Evolutionary conservation across 805 yeast species (phyloP).

Genomic region (Yamadazyma kitorensis): DNA sequence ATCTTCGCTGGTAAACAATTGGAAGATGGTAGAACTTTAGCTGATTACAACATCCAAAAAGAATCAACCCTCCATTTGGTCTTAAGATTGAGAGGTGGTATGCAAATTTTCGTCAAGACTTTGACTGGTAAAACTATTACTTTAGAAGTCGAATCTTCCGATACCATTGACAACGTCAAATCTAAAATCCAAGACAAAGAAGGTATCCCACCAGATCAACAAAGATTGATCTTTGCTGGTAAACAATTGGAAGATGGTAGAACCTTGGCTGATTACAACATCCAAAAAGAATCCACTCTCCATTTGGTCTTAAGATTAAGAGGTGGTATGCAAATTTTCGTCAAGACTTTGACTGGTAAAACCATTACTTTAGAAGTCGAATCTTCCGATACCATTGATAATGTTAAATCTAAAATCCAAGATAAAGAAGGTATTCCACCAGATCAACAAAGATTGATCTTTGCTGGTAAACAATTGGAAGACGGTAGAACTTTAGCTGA

Average conservation of each 20-base stretch:
- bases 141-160: conserved; percentile 96
- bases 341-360: conserved; percentile 38
- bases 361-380: conserved; percentile 89
- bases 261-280: conserved; percentile 96
- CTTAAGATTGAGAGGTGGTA: conserved; percentile 96
- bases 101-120: conserved; percentile 59
- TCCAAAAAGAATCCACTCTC: conserved; percentile 94
- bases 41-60: conserved; percentile 98
- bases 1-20: conserved; percentile 97
- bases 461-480: conserved; percentile 96
- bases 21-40: conserved; percentile 93
- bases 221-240: conserved; percentile 96
- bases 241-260: conserved; percentile 96
- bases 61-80: conserved; percentile 96
- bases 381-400: conserved; percentile 96
- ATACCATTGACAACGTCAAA: conserved; percentile 96
- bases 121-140: conserved; percentile 69
- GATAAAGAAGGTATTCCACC: conserved; percentile 98
- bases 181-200: conserved; percentile 96
- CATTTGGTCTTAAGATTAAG: conserved; percentile 97
- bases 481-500: conserved; percentile 94
- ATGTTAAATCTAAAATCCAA: conserved; percentile 94
- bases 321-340: conserved; percentile 69
- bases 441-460: conserved; percentile 95
- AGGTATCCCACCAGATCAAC: conserved; percentile 98